These are phyloP conservation scores for Lepiota subincarnata DNA, from an alignment of 768 basidiomycete species.

Conservation along the genomic window DNA sequence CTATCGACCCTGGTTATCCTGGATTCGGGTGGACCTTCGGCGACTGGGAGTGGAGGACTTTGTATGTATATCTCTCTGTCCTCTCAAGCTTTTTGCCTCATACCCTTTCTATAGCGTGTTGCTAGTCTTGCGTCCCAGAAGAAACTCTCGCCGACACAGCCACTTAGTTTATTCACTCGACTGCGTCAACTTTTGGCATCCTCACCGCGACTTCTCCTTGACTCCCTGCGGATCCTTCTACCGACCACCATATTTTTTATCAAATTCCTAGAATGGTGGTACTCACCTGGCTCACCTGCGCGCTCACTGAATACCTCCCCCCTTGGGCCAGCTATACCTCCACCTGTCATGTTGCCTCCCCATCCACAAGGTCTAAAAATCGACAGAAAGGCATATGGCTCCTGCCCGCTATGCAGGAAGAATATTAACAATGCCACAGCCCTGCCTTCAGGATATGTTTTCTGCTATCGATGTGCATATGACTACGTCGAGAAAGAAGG, in stretches of 20 bases:
- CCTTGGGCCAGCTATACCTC: conserved; percentile 68
- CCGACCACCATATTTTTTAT: conserved; percentile 92
- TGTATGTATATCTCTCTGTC: conserved; percentile 38
- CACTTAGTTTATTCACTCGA: conserved; percentile 34
- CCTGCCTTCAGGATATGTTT: conserved; percentile 89
- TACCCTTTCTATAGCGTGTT: conserved; percentile 32
- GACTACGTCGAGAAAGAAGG: conserved; percentile 74
- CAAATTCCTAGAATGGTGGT: conserved; percentile 99
- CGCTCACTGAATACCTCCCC: conserved; percentile 61
- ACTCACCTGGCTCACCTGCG: conserved; percentile 87
- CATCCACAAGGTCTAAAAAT: conserved; percentile 71
- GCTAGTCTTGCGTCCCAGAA: conserved; percentile 31
- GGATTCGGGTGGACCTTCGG: conserved; percentile 81
- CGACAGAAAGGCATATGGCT: conserved; percentile 64
- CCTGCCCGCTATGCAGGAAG: conserved; percentile 76
- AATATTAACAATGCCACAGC: conserved; percentile 83
- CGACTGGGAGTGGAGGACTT: conserved; percentile 77
- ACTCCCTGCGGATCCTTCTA: conserved; percentile 74
- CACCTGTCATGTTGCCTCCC: conserved; percentile 70
- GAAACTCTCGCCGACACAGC: conserved; percentile 22
- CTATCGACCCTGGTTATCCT: conserved; percentile 89
- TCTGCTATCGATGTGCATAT: conserved; percentile 90
- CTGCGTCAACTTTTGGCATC: conserved; percentile 44
- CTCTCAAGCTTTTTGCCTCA: background rate
- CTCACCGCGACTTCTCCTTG: conserved; percentile 63